Evolutionary conservation across 1,284 basidiomycete species (phyloP).

Genomic region (Pascua guehoae): DNA sequence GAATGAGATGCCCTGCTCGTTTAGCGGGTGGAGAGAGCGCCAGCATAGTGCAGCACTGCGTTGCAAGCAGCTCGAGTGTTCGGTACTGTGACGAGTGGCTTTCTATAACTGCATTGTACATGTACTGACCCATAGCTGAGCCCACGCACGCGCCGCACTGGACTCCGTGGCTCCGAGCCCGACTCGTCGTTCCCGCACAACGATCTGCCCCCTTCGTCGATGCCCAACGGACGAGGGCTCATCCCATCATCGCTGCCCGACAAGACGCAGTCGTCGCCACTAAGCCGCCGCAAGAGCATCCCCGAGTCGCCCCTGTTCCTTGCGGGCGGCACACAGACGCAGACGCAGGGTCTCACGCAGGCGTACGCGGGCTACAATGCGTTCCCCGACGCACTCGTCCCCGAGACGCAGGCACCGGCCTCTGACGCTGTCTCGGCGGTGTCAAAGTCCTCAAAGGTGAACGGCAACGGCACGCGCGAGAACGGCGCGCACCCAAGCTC

Average conservation of each 20-base stretch:
- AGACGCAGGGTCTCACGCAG: constrained; percentile 21
- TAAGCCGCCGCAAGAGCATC: not conserved
- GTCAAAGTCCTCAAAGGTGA: constrained; percentile 1
- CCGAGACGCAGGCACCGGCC: constrained; percentile 19
- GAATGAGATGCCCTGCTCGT: not conserved
- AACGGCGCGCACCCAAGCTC: constrained; percentile 4
- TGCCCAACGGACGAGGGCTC: not conserved
- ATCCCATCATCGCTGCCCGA: not conserved
- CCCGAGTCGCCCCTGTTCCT: constrained; percentile 25
- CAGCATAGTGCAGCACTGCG: not conserved
- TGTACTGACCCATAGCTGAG: too few species aligned
- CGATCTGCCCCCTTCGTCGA: constrained; percentile 3
- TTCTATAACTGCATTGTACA: too few species aligned
- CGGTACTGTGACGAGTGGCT: not conserved
- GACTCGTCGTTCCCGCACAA: not conserved
- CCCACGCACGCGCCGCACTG: too few species aligned
- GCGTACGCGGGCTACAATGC: constrained; percentile 16
- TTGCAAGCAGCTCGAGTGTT: not conserved
- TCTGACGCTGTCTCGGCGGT: constrained; percentile 1
- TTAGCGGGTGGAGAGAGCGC: not conserved
- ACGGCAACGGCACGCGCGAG: constrained; percentile 5
- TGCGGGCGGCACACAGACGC: constrained; percentile 25
- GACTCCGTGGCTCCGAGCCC: too few species aligned
- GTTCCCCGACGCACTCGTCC: constrained; percentile 18
- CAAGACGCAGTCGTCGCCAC: constrained; percentile 20